Evolutionary conservation across 176 grass and related monocot species (phyloP).

Genomic region (Pontederia paniculata): DNA sequence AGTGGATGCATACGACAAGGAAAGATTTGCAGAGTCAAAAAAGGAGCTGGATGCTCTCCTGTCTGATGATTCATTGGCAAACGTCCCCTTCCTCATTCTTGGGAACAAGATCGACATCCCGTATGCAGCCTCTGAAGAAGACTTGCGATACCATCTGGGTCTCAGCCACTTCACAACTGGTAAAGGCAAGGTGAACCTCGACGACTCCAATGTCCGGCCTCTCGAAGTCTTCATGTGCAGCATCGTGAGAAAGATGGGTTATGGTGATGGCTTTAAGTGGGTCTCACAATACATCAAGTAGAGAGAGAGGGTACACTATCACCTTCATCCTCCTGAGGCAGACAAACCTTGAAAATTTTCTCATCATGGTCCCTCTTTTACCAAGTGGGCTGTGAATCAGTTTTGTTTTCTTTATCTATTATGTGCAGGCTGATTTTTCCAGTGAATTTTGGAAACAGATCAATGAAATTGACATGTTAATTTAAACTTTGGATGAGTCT

Average conservation of each 20-base stretch:
- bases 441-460: too few relatives aligned
- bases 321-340: too few relatives aligned
- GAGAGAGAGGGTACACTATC: neutral
- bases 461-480: too few relatives aligned
- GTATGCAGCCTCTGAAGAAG: slow-evolving; percentile 51
- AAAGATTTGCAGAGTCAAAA: slow-evolving; percentile 75
- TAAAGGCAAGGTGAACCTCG: slow-evolving; percentile 61
- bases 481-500: too few relatives aligned
- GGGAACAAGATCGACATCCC: slow-evolving; percentile 88
- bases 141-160: slow-evolving; percentile 57
- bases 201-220: slow-evolving; percentile 51
- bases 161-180: slow-evolving; percentile 72
- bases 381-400: too few relatives aligned
- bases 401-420: too few relatives aligned
- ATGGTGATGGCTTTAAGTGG: slow-evolving; percentile 78
- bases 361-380: too few relatives aligned
- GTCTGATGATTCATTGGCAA: slow-evolving; percentile 45
- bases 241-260: slow-evolving; percentile 81
- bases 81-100: slow-evolving; percentile 59
- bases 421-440: too few relatives aligned
- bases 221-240: slow-evolving; percentile 91
- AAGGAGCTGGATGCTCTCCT: slow-evolving; percentile 65
- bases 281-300: slow-evolving; percentile 80
- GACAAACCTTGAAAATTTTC: too few relatives aligned
- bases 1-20: slow-evolving; percentile 59